Evolutionary conservation across 1,139 yeast genomes (phyloP), one percentile per base, ranked within the genome.

Genomic region (Hyphopichia wangnamkhiaoensis): DNA sequence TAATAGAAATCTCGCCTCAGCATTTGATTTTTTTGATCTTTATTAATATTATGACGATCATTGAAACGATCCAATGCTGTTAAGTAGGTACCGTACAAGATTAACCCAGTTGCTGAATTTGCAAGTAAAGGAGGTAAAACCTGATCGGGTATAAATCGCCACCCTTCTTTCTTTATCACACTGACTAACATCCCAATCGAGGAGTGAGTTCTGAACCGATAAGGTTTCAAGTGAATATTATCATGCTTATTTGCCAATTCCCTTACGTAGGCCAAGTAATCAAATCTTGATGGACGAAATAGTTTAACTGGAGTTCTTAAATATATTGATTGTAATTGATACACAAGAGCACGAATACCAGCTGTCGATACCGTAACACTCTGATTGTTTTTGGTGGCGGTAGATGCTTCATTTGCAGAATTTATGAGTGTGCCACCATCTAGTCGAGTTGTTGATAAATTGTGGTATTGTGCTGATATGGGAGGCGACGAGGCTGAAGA

Each of bases 251-350:
- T 59, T n/a, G 75, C 77, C 24, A 80, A 56, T 20, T 80, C 77
- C 37, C 88, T 59, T 0, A 83, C 80, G 40, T 82, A 76, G 7
- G 86, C 84, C 56, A 88, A 66, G 54, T 87, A 89, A 59, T 91
- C 98, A 45, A 91, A 86, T 37, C 97, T 68, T 5, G 96, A 84
- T 2, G 98, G 98, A 27, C 96, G 71, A 58, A 91, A 91, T 20
- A 91, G 71, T 62, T 91, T 91, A 36, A 89, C 85, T 0, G 91
- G 87, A 0, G 95, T 86, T 40, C 97, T 72, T 33, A 90, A 62
- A 56, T 90, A 91, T 31, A 91, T 67, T 0, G 93, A 70, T 36
- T 89, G 84, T 33, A 90, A 49, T 61, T 91, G 96, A 44, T 85
- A 81, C n/a, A 86, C 71, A 29, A 89, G 51, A 0, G 96, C 96